phyloP scores from a whole-genome alignment of 352 stramenopile species.

The Nothophytophthora sp. region DNA sequence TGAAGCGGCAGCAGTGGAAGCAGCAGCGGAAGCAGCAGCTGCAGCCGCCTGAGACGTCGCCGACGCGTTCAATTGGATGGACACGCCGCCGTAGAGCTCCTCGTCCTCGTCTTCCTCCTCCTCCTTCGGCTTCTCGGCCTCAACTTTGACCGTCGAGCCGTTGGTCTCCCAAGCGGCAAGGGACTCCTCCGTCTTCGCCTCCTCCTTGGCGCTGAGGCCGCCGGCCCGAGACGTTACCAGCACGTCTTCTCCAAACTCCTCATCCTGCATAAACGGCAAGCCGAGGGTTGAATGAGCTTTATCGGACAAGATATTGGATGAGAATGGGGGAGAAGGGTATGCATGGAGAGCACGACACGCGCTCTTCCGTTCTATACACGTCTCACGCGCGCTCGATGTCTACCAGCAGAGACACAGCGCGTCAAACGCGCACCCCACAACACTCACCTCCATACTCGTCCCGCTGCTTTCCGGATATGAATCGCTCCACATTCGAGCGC shows the following conservation, averaged over 20 bases:
- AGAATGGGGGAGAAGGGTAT: no score
- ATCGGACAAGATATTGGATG: no score
- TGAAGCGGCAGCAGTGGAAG: not conserved
- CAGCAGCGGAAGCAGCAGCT: constrained; percentile 7
- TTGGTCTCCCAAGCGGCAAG: constrained; percentile 25
- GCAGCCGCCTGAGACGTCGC: constrained; percentile 25
- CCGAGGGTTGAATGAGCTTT: no score
- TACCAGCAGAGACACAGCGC: no score
- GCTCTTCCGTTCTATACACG: no score
- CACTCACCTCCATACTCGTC: no score
- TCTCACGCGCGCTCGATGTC: no score
- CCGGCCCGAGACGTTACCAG: constrained; percentile 40
- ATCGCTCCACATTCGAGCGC: no score
- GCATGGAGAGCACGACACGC: no score
- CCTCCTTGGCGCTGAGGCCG: constrained; percentile 22
- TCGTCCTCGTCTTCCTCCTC: constrained; percentile 72
- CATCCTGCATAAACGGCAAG: constrained; percentile 46
- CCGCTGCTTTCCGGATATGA: no score
- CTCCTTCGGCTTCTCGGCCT: constrained; percentile 14
- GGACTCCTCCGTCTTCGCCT: constrained; percentile 27
- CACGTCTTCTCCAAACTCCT: constrained; percentile 83
- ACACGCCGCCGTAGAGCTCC: constrained; percentile 78
- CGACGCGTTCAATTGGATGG: constrained; percentile 63
- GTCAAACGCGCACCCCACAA: no score
- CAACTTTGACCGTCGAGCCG: not conserved